A percentile compares a stretch with the other conserved stretches of the same genome.
These are phyloP conservation scores for Nematocida parisii DNA, from an alignment of 371 early-diverging fungal species.

Conservation along the genomic window DNA sequence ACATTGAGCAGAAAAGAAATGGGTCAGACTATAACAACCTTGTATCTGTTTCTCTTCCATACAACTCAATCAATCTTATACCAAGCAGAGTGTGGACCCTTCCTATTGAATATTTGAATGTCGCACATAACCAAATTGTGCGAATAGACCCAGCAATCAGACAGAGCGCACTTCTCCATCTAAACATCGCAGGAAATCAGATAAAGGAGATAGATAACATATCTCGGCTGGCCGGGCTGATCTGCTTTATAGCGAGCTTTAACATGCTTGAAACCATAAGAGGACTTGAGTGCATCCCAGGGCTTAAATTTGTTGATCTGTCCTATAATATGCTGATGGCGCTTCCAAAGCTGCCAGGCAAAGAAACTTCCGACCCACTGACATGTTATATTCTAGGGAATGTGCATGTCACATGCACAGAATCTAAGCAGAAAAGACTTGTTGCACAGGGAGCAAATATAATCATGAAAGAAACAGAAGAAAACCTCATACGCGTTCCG, in stretches of 20 bases:
- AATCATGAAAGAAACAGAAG: background rate
- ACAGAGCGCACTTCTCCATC: slow-evolving; percentile 33
- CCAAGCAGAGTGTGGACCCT: slow-evolving; percentile 48
- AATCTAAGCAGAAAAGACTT: background rate
- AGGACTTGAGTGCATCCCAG: slow-evolving; percentile 16
- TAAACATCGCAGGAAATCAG: slow-evolving; percentile 51
- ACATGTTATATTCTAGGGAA: slow-evolving; percentile 32
- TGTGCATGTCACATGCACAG: background rate
- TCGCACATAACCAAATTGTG: slow-evolving; percentile 49
- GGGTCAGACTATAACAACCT: background rate
- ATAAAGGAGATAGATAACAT: slow-evolving; percentile 52
- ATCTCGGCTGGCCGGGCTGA: background rate
- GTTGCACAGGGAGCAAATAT: background rate
- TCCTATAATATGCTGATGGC: slow-evolving; percentile 44
- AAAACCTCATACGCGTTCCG: slow-evolving; percentile 23
- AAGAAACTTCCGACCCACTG: background rate
- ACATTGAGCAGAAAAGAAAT: slow-evolving; percentile 34
- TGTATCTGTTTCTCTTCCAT: slow-evolving; percentile 43
- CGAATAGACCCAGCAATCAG: slow-evolving; percentile 28
- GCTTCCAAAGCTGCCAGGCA: slow-evolving; percentile 17
- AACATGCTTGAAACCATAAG: slow-evolving; percentile 46
- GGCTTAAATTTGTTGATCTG: slow-evolving; percentile 12
- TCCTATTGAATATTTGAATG: slow-evolving; percentile 39
- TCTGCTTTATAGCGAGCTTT: slow-evolving; percentile 48
- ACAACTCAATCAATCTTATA: slow-evolving; percentile 44